These are phyloP conservation scores for Dactylonectria macrodidyma DNA, from an alignment of 2,329 filamentous ascomycete genomes.

Conservation along the genomic window DNA sequence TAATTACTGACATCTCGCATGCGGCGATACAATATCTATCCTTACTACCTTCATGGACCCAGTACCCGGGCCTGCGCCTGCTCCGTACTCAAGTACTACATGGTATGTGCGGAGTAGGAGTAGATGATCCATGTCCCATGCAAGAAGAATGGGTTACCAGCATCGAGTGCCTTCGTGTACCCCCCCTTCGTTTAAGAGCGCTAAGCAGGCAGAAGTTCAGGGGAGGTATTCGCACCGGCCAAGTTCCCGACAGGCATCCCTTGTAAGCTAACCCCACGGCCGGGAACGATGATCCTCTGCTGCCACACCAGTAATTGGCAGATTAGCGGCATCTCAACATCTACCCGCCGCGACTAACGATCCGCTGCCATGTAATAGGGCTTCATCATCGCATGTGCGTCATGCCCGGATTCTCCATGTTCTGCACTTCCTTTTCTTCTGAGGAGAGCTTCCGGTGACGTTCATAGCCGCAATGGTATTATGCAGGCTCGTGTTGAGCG, in stretches of 20 bases:
- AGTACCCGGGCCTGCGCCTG: no score
- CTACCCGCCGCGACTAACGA: slow-evolving; percentile 41
- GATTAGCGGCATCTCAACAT: slow-evolving; percentile 31
- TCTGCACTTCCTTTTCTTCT: slow-evolving; percentile 15
- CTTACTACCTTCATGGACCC: no score
- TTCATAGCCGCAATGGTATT: slow-evolving; percentile 21
- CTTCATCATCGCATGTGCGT: slow-evolving; percentile 16
- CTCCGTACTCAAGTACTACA: no score
- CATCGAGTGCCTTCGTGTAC: background rate
- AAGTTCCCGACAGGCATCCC: slow-evolving; percentile 11
- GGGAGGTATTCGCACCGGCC: background rate
- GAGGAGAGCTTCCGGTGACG: slow-evolving; percentile 6
- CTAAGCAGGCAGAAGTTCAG: background rate
- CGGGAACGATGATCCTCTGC: slow-evolving; percentile 25
- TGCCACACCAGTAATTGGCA: slow-evolving; percentile 34
- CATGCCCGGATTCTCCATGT: slow-evolving; percentile 25
- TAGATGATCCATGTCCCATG: no score
- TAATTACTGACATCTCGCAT: no score
- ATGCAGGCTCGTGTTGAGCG: background rate
- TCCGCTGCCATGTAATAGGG: slow-evolving; percentile 27
- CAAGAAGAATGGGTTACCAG: no score
- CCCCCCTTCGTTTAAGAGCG: background rate
- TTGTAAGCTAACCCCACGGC: slow-evolving; percentile 23
- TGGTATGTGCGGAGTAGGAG: no score
- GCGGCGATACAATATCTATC: no score